Conservation (phyloP, 1,284 basidiomycete species). For the Agroathelia rolfsii region DNA sequence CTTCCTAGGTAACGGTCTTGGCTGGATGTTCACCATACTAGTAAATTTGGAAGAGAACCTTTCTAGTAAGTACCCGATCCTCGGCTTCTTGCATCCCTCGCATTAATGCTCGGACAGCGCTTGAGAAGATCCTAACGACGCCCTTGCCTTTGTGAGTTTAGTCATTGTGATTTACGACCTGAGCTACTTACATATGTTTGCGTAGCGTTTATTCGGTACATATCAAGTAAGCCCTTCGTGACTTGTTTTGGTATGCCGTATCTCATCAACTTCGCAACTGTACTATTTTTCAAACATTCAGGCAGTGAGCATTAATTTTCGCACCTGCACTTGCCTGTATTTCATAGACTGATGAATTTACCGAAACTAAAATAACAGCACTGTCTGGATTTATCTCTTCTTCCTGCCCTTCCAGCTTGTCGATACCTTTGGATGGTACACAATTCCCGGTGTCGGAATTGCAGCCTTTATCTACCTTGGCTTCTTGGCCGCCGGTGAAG, state of each 20-base stretch:
- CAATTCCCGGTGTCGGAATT: conserved; percentile 48
- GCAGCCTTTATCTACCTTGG: conserved; percentile 61
- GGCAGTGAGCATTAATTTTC: conserved; percentile 21
- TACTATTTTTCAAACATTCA: conserved; percentile 9
- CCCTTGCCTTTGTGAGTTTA: conserved; percentile 50
- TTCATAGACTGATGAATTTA: conserved; percentile 1
- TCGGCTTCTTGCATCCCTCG: neutral
- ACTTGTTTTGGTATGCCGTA: conserved; percentile 3
- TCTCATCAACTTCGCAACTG: neutral
- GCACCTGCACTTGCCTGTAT: neutral
- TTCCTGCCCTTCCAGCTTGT: conserved; percentile 61
- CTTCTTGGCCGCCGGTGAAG: conserved; percentile 55
- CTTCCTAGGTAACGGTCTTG: conserved; percentile 35
- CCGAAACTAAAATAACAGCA: conserved; percentile 29
- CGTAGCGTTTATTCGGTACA: conserved; percentile 50
- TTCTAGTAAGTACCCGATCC: conserved; percentile 27
- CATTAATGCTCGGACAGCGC: conserved; percentile 19
- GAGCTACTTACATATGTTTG: conserved; percentile 8
- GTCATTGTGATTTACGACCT: conserved; percentile 1
- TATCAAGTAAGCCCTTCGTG: conserved; percentile 30
- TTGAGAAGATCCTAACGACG: conserved; percentile 53
- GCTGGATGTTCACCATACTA: conserved; percentile 38
- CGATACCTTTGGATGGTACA: conserved; percentile 44
- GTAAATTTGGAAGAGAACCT: conserved; percentile 44
- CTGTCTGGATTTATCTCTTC: conserved; percentile 60